Base-by-base conservation (phyloP, 2,329 filamentous ascomycete genomes). In the Allantophomopsis lycopodina region DNA sequence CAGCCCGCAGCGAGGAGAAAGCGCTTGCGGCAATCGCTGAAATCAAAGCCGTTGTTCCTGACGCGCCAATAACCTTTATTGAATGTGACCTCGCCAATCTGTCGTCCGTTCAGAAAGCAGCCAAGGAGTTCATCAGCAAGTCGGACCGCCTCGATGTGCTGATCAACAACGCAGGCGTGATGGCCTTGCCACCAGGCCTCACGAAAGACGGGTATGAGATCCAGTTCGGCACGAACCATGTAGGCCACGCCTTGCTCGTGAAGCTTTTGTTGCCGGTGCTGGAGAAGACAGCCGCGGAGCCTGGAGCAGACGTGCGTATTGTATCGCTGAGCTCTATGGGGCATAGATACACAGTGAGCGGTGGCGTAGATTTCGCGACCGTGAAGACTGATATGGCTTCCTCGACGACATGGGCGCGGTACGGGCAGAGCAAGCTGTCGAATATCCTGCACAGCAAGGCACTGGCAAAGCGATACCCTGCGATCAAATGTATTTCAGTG, bases 351-450 rank as follows among this genome's bases (percentile, higher is more conserved):
- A 20, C 28, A 14, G 12, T 21, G 15, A n/a, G 18, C 11, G 37
- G 32, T 2, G 35, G 15, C 7, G 53, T 62, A 32, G 32, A 46
- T 15, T 57, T 60, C 23, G 44, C 49, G 11, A 45, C 48, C 6
- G 43, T 53, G 35, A 53, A 53, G 40, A 52, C 49, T 35, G 34
- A n/a, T 8, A 14, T 16, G 20, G 18, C 13, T 2, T 7, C 14
- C 3, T 8, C 5, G 7, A 5, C 35, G 4, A 23, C 35, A 6
- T 36, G 54, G 39, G 12, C 36, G 7, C 52, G 58, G 11, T 65
- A 65, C 45, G 66, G 62, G 0, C 62, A 68, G 43, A 61, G 58
- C 42, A 71, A 71, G 49, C 50, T 70, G 4, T 67, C 69, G 0
- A 65, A 68, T 44, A 45, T 68, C 4, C 49, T 69, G 2, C 66